Conservation (phyloP, 805 yeast genomes). For the Suhomyces prunicola region DNA sequence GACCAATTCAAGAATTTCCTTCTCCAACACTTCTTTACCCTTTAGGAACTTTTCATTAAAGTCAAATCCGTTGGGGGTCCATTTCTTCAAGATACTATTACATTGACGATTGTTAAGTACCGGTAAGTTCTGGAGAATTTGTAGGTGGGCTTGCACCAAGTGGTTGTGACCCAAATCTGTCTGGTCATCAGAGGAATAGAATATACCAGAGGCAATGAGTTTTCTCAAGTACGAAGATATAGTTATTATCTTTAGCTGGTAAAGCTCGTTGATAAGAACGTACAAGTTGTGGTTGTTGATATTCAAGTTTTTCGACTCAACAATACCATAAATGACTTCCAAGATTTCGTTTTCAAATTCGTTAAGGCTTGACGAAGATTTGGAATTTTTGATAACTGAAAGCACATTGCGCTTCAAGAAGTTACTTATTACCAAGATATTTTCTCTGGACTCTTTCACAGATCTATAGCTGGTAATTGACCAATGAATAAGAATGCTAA, state of each 20-base stretch:
- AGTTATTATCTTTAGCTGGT: slow-evolving; percentile 48
- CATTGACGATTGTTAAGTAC: slow-evolving; percentile 53
- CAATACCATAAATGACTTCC: slow-evolving; percentile 35
- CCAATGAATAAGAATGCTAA: slow-evolving; percentile 40
- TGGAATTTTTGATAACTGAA: slow-evolving; percentile 6
- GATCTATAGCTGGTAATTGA: slow-evolving; percentile 37
- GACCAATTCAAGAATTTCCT: slow-evolving; percentile 22
- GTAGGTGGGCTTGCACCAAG: slow-evolving; percentile 45
- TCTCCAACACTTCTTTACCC: slow-evolving; percentile 31
- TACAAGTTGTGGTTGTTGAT: slow-evolving; percentile 26
- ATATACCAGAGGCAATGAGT: slow-evolving; percentile 81
- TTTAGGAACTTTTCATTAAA: slow-evolving; percentile 37
- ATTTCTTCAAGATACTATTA: slow-evolving; percentile 51
- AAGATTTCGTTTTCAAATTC: slow-evolving; percentile 43
- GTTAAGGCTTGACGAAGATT: slow-evolving; percentile 25
- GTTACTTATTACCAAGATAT: slow-evolving; percentile 39
- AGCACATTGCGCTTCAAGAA: slow-evolving; percentile 42
- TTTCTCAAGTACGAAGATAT: slow-evolving; percentile 71
- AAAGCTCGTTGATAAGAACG: slow-evolving; percentile 51
- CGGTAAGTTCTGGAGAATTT: slow-evolving; percentile 58
- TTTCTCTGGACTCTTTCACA: slow-evolving; percentile 26
- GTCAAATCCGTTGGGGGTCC: slow-evolving; percentile 33
- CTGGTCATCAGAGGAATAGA: slow-evolving; percentile 44
- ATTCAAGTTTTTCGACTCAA: slow-evolving; percentile 17
- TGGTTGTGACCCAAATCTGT: slow-evolving; percentile 17